These are phyloP conservation scores for Sporobolus alterniflorus DNA, from an alignment of 202 grass and related monocot species.

Conservation along the genomic window DNA sequence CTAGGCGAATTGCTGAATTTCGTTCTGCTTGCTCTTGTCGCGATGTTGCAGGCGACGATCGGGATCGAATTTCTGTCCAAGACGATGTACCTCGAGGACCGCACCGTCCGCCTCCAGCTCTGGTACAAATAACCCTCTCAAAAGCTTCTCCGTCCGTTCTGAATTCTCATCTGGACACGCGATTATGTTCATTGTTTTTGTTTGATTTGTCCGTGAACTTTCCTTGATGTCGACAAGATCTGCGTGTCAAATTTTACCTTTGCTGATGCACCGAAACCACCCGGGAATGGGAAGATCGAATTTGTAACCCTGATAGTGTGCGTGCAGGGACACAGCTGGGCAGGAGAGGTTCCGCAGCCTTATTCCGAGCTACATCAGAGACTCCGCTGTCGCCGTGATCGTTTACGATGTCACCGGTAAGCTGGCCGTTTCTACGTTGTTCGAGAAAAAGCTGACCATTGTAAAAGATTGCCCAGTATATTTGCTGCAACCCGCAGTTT, in stretches of 20 bases:
- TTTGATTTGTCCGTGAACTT: background rate
- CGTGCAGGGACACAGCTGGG: slow-evolving; percentile 84
- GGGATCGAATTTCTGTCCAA: slow-evolving; percentile 92
- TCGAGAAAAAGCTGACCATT: too few species aligned
- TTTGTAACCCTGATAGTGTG: slow-evolving; percentile 17
- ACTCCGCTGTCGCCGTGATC: slow-evolving; percentile 87
- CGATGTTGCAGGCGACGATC: slow-evolving; percentile 65
- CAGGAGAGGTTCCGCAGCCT: slow-evolving; percentile 93
- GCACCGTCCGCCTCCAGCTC: slow-evolving; percentile 73
- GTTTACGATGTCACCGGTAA: slow-evolving; percentile 88
- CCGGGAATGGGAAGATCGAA: background rate
- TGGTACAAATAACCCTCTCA: slow-evolving; percentile 37
- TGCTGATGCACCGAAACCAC: background rate
- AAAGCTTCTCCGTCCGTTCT: background rate
- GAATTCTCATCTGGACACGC: background rate
- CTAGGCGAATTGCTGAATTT: background rate
- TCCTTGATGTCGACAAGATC: background rate
- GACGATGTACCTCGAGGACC: slow-evolving; percentile 91
- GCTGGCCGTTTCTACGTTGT: slow-evolving; percentile 24
- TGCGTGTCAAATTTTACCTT: background rate
- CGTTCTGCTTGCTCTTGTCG: background rate
- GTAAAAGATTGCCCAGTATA: background rate
- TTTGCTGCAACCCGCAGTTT: background rate
- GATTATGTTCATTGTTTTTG: background rate
- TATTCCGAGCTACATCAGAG: slow-evolving; percentile 93